Evolutionary conservation across 2,329 filamentous ascomycete species (phyloP), one percentile per base, ranked within the genome.

Genomic region (Penicillium sp.): DNA sequence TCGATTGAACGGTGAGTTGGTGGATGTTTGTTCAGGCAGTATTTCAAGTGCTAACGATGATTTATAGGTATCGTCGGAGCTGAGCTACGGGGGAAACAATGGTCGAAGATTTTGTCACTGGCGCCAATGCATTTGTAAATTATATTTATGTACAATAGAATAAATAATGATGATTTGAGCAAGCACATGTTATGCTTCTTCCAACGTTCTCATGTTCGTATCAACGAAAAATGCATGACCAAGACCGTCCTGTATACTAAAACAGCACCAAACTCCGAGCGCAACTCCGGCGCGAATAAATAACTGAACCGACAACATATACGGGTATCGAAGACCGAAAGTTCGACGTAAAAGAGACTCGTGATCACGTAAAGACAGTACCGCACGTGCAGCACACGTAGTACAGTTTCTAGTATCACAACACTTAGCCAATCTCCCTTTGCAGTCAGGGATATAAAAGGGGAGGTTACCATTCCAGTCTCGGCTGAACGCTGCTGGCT

Each of bases 51-150:
- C 65, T 68, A 54, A 67, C 62, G 26, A 42, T 16, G 30, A 23
- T 63, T 63, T 61, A 66, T 69, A 84, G 84, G 92, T 63, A 85
- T 97, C 46, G 94, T 99, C 46, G 94, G 91, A 58, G 83, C 86
- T 28, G 94, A 99, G 79, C 76, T 99, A 73, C 86, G 90, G 71
- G 85, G 90, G 71, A 94, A 90, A 81, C 88, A 96, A 78, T 99
- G 94, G 94, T 96, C 91, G 67, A 99, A 97, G 84, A 97, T 99
- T 67, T 76, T 99, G 71, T 96, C 90, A 65, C 84, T 99, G 82
- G 94, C 94, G 55, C 93, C 94, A 47, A 86, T 89, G 83, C 85
- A 90, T 75, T 76, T 89, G 71, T 89, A 82, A 74, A 61, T 66
- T 70, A 71, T 55, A 55, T 35, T 48, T 42, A 50, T 59, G 61